phyloP scores from a whole-genome alignment of 2,329 filamentous ascomycete genomes.

The Pseudogymnoascus sp. region DNA sequence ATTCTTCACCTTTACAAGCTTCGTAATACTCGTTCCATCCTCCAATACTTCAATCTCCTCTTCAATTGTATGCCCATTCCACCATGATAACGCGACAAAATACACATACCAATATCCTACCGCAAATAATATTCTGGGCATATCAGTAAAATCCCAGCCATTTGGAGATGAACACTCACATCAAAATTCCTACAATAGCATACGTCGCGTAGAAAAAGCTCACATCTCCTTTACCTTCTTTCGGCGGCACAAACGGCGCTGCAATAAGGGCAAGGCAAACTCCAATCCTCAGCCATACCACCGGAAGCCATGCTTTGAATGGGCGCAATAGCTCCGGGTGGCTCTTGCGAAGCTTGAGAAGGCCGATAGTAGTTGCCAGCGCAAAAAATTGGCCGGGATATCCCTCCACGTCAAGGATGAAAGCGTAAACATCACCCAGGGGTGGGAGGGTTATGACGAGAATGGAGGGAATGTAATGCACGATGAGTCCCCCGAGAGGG shows the following conservation, averaged over 20 bases:
- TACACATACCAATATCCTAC: slow-evolving; percentile 63
- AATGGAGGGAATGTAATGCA: slow-evolving; percentile 56
- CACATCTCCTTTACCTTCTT: slow-evolving; percentile 35
- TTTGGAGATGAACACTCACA: slow-evolving; percentile 36
- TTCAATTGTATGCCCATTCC: slow-evolving; percentile 54
- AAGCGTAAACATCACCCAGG: slow-evolving; percentile 30
- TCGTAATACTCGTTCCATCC: slow-evolving; percentile 62
- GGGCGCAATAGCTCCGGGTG: slow-evolving; percentile 34
- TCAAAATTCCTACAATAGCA: slow-evolving; percentile 44
- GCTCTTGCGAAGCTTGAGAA: slow-evolving; percentile 46
- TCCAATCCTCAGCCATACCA: slow-evolving; percentile 23
- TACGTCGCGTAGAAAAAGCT: slow-evolving; percentile 48
- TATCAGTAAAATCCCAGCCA: slow-evolving; percentile 16
- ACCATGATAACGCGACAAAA: slow-evolving; percentile 53
- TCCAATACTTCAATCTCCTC: slow-evolving; percentile 52
- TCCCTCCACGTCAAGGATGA: slow-evolving; percentile 34
- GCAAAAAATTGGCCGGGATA: slow-evolving; percentile 40
- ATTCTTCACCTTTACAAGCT: slow-evolving; percentile 36
- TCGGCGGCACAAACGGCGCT: slow-evolving; percentile 32
- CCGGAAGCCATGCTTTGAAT: slow-evolving; percentile 26
- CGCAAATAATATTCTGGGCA: slow-evolving; percentile 46
- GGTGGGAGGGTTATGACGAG: slow-evolving; percentile 47
- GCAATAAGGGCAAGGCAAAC: slow-evolving; percentile 27
- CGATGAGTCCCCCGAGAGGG: slow-evolving; percentile 36
- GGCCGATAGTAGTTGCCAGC: slow-evolving; percentile 26